Percentiles rank a stretch among this genome's conserved stretches.
These are phyloP conservation scores for Trichoderma atroviride DNA, from an alignment of 2,329 filamentous ascomycete species.

Conservation along the genomic window DNA sequence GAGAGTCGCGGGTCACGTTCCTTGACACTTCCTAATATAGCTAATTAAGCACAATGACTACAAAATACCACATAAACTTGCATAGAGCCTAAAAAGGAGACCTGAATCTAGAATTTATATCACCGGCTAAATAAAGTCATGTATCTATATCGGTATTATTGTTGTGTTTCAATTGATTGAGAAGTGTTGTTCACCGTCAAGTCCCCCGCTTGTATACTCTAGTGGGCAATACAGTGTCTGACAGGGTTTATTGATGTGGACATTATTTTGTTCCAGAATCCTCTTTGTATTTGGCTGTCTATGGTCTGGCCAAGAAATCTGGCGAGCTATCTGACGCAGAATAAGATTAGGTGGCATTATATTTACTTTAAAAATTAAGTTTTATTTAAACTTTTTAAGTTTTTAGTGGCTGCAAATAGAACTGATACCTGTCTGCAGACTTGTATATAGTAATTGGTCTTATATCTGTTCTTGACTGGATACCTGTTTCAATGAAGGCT, in stretches of 20 bases:
- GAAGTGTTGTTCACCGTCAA: background rate
- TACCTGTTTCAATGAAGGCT: too few species aligned
- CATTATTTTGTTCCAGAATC: background rate
- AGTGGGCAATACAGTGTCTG: background rate
- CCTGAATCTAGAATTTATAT: background rate
- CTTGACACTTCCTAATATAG: background rate
- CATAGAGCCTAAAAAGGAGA: background rate
- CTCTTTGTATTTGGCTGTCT: background rate
- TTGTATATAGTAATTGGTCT: background rate
- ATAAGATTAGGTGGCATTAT: background rate
- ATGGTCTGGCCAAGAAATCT: background rate
- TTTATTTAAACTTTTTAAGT: background rate
- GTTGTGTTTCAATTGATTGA: background rate
- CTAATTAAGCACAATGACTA: background rate
- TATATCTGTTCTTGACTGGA: background rate
- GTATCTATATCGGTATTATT: background rate
- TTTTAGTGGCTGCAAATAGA: background rate
- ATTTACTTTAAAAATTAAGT: background rate
- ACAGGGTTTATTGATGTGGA: background rate
- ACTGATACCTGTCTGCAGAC: too few species aligned
- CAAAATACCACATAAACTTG: background rate
- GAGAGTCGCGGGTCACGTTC: background rate
- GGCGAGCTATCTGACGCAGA: background rate
- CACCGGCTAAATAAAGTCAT: conserved; percentile 3
- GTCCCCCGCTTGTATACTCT: background rate